These are phyloP conservation scores for Pestalotiopsis fici DNA, from an alignment of 2,329 filamentous ascomycete genomes.

Conservation along the genomic window DNA sequence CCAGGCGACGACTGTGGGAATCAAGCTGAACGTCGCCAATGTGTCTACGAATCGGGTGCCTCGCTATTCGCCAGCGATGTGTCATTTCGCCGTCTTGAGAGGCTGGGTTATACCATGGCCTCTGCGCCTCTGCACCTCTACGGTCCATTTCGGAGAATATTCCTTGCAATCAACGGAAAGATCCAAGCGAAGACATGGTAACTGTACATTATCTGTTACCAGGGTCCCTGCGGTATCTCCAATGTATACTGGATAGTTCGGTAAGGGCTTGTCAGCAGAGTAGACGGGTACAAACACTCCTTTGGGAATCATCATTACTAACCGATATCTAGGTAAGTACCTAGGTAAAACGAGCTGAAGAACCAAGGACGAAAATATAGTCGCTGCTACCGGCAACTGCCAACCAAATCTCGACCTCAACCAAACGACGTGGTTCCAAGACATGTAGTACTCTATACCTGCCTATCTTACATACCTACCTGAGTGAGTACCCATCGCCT, in stretches of 20 bases:
- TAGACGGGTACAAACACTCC: slow-evolving; percentile 5
- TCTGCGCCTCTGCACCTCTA: too few relatives aligned
- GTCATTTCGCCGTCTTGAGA: background rate
- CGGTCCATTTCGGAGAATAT: background rate
- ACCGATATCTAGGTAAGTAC: background rate
- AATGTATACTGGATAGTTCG: background rate
- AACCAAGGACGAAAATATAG: background rate
- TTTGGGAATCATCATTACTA: background rate
- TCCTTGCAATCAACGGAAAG: background rate
- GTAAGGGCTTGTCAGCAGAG: slow-evolving; percentile 1
- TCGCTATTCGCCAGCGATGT: background rate
- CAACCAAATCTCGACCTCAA: background rate
- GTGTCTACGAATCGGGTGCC: background rate
- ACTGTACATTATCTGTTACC: background rate
- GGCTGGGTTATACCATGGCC: background rate
- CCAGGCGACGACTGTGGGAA: background rate
- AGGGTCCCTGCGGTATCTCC: background rate
- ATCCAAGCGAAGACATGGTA: background rate
- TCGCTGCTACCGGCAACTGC: background rate
- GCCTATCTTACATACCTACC: too few relatives aligned
- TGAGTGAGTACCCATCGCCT: too few relatives aligned
- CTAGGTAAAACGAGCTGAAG: background rate
- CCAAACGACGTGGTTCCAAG: background rate
- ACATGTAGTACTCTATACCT: too few relatives aligned
- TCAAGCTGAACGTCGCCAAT: background rate